Percentiles rank a stretch among this genome's conserved stretches.
Evolutionary conservation across 1,284 basidiomycete species (phyloP).

Genomic region (Ganoderma leucocontextum): DNA sequence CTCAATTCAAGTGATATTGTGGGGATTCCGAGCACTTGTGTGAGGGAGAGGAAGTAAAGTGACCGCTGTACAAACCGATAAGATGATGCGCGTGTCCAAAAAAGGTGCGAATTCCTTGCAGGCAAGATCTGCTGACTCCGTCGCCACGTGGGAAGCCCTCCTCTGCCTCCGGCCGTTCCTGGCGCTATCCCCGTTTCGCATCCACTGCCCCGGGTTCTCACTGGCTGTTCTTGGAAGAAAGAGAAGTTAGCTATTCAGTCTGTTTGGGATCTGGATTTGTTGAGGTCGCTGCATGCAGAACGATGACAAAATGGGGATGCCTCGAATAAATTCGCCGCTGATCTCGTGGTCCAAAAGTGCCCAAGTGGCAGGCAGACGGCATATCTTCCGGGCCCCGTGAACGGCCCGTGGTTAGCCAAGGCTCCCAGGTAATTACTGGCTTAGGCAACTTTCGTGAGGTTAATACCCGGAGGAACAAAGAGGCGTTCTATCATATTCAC

Average conservation of each 20-base stretch:
- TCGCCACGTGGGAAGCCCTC: background rate
- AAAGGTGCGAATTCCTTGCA: background rate
- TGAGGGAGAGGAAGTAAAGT: too few relatives aligned
- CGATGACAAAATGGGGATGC: background rate
- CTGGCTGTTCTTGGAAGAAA: background rate
- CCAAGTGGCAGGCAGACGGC: background rate
- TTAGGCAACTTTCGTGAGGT: background rate
- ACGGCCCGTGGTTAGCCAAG: background rate
- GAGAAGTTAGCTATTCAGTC: background rate
- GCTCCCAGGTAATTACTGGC: background rate
- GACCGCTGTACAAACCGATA: too few relatives aligned
- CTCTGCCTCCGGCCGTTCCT: background rate
- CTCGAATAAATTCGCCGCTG: background rate
- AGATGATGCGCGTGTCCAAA: constrained; percentile 2
- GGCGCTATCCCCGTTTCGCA: background rate
- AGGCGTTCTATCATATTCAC: background rate
- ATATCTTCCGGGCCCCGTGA: background rate
- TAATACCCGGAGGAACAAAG: background rate
- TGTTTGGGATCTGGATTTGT: background rate
- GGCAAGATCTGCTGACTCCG: background rate
- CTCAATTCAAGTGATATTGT: too few relatives aligned
- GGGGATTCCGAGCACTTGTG: too few relatives aligned
- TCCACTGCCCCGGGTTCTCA: background rate
- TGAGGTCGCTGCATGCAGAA: background rate
- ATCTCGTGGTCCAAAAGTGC: background rate